Base-by-base conservation (phyloP, 768 basidiomycete species). In the Leccinum pellstonianum region DNA sequence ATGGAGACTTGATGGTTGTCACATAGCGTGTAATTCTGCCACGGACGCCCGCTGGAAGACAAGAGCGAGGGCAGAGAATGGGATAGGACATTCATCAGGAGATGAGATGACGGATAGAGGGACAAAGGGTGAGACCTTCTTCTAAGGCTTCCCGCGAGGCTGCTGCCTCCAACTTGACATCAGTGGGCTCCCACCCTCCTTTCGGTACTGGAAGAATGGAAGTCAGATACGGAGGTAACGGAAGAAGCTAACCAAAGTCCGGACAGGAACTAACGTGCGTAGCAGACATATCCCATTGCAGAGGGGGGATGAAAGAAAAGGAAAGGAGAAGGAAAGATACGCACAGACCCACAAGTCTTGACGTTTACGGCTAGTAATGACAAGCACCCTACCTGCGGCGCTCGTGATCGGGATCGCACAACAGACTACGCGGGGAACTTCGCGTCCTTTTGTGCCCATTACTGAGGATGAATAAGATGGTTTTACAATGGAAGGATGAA, bases 81-180 rank as follows among this genome's bases (percentile, higher is more conserved):
- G 75, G 73, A 72, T 77, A 76, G 75, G 78, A 77, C 70, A 77
- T 69, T 77, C 76, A 84, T 88, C 81, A 88, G 85, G 86, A 84
- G 81, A 76, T 78, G 82, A 82, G 79, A 81, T 80, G 83, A 87
- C 83, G 81, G 79, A 82, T 75, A 86, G 79, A 86, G 81, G 86
- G 83, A 83, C 80, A 85, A 87, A 84, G 79, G 85, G 85, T 86
- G 86, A 86, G 90, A 94, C 92, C 92, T 93, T 94, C 92, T 90
- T 94, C 92, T 76, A 89, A 81, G 78, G 92, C 92, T 86, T 94
- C 92, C 76, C 92, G 84, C 70, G 85, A 88, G 78, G 92, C 92
- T 73, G 92, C 92, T 78, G 85, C 87, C 81, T 93, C 91, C 69
- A 93, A 79, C 75, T 80, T 81, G 68, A 81, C 86, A 82, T 94